These are phyloP conservation scores for Boletus speciosus DNA, from an alignment of 768 basidiomycete genomes.

Conservation along the genomic window DNA sequence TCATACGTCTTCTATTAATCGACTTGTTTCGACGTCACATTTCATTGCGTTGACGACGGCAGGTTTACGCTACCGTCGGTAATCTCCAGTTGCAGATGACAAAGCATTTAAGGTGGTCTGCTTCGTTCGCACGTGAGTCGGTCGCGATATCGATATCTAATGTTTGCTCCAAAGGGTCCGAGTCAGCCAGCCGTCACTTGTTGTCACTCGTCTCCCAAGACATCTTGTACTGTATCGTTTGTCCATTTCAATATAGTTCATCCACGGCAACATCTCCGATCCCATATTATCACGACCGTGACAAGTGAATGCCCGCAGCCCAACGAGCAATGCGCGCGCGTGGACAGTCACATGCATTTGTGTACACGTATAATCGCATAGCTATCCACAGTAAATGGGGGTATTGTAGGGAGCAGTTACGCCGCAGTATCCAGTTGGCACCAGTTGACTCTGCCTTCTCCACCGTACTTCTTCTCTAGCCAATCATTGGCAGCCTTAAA, in stretches of 20 bases:
- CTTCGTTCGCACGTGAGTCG: slow-evolving; percentile 23
- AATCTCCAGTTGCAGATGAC: slow-evolving; percentile 21
- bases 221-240: slow-evolving; percentile 4
- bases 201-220: slow-evolving; percentile 6
- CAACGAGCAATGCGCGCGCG: slow-evolving; percentile 4
- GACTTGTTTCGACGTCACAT: slow-evolving; percentile 16
- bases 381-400: slow-evolving; percentile 29
- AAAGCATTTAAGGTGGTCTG: slow-evolving; percentile 30
- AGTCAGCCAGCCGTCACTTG: neutral
- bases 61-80: slow-evolving; percentile 25
- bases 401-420: slow-evolving; percentile 16
- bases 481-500: slow-evolving; percentile 86
- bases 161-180: slow-evolving; percentile 15
- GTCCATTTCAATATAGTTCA: slow-evolving; percentile 26
- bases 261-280: slow-evolving; percentile 23
- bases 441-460: slow-evolving; percentile 72
- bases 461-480: slow-evolving; percentile 76
- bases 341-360: slow-evolving; percentile 6
- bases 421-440: slow-evolving; percentile 40
- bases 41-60: slow-evolving; percentile 10
- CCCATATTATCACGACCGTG: neutral
- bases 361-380: slow-evolving; percentile 20
- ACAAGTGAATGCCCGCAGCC: slow-evolving; percentile 18
- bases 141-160: slow-evolving; percentile 12
- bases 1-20: slow-evolving; percentile 31